Base-by-base conservation (phyloP, 441 rosid genomes). In the Omphalea diandra region DNA sequence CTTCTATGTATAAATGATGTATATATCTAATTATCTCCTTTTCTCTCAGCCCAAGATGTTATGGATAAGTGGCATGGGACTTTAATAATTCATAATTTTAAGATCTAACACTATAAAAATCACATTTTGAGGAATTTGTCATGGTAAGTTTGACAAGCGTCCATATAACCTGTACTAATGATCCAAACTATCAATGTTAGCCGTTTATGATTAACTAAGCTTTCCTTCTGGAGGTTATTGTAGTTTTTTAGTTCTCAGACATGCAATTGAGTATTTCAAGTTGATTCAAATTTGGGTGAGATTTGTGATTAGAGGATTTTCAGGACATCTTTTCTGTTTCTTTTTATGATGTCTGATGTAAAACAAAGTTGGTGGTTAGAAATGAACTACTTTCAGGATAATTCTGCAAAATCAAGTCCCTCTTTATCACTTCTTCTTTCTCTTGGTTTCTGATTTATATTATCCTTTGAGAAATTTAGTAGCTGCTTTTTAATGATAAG, bases 1-100 rank as follows among this genome's bases (percentile, higher is more conserved):
- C 72, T 53, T 50, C n/a, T 74, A 22, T 63, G 61, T 65, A 49
- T 46, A 50, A 56, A 11, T 7, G 2, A 43, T 29, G n/a, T 59
- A 27, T 33, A 54, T 27, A 55, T 55, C 2, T 35, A 47, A 17
- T 49, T 52, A 17, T 64, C 36, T 61, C 9, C 10, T 26, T 43
- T 56, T 52, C 20, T 26, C 49, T 18, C 6, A 26, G 38, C 14
- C 55, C 0, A 5, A 69, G 69, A 15, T 43, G 10, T 59, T 14
- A 40, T 66, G 18, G 50, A 46, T 46, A n/a, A 46, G 40, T 64
- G 18, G 56, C 38, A 57, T 46, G 50, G 40, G 4, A 12, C 60
- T 8, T 52, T 2, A 24, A 22, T 52, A 52, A 52, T 66, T 56
- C 59, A 29, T 41, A 27, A 65, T 32, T 31, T 27, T 46, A 41